Conservation (phyloP, 345 rosid genomes). For the Arabis hirsuta region DNA sequence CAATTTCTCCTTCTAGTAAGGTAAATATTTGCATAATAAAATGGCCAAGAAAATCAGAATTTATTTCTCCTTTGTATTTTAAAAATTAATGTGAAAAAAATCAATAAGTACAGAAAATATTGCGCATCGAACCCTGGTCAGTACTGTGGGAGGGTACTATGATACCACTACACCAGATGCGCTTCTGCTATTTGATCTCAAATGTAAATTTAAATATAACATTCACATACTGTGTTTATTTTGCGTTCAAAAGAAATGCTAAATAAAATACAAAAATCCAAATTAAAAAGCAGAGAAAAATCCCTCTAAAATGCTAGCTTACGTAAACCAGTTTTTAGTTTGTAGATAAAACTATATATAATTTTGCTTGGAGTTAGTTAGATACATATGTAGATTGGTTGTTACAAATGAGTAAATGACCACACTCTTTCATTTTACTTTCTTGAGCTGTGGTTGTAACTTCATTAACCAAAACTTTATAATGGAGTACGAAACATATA, state of each 20-base stretch:
- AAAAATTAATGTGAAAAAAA: too few relatives aligned
- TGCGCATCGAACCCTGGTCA: conserved; percentile 98
- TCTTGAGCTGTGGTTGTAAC: conserved; percentile 11
- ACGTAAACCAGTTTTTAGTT: not conserved
- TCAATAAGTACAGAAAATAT: too few relatives aligned
- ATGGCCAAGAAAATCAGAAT: not conserved
- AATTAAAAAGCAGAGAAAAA: too few relatives aligned
- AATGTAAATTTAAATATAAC: too few relatives aligned
- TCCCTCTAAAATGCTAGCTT: too few relatives aligned
- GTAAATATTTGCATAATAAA: not conserved
- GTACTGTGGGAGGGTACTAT: conserved; percentile 99
- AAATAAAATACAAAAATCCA: too few relatives aligned
- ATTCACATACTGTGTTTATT: too few relatives aligned
- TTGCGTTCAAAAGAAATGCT: too few relatives aligned
- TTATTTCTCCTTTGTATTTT: too few relatives aligned
- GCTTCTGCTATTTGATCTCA: conserved; percentile 21
- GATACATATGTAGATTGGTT: conserved; percentile 21
- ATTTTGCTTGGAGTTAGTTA: conserved; percentile 7
- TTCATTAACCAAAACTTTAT: not conserved
- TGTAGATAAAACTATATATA: not conserved
- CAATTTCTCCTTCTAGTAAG: not conserved
- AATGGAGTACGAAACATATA: not conserved
- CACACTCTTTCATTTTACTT: conserved; percentile 13
- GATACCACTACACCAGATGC: conserved; percentile 98
- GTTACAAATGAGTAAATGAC: conserved; percentile 1